Percentiles rank a stretch among this genome's conserved stretches.
phyloP scores from a whole-genome alignment of 805 yeast species.

The Lipomyces kockii region DNA sequence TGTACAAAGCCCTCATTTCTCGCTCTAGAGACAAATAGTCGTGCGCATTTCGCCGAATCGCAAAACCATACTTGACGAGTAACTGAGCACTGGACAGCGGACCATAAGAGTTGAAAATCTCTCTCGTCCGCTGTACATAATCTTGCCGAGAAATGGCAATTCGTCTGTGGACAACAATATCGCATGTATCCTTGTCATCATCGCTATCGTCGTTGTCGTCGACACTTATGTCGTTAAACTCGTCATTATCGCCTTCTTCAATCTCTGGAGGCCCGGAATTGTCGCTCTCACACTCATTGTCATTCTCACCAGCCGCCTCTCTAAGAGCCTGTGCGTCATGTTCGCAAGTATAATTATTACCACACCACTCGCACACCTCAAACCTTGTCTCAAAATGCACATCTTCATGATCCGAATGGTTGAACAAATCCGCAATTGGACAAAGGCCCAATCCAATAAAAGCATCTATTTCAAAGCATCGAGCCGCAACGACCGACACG shows the following conservation, averaged over 20 bases:
- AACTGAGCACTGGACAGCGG: slow-evolving; percentile 67
- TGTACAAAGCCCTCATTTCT: slow-evolving; percentile 14
- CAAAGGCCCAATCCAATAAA: slow-evolving; percentile 77
- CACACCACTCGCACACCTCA: slow-evolving; percentile 58
- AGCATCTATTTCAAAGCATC: slow-evolving; percentile 81
- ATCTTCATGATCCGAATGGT: slow-evolving; percentile 66
- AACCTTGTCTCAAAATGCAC: slow-evolving; percentile 67
- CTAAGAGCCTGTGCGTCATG: slow-evolving; percentile 43
- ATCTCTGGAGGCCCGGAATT: slow-evolving; percentile 34
- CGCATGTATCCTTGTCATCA: slow-evolving; percentile 59
- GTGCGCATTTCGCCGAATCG: slow-evolving; percentile 56
- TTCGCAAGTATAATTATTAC: slow-evolving; percentile 33
- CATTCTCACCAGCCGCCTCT: slow-evolving; percentile 41
- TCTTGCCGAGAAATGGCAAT: slow-evolving; percentile 44
- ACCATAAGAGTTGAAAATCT: slow-evolving; percentile 85
- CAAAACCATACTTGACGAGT: slow-evolving; percentile 80
- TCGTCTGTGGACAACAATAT: slow-evolving; percentile 56
- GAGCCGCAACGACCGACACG: slow-evolving; percentile 66
- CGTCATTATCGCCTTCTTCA: neutral
- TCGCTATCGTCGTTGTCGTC: slow-evolving; percentile 4
- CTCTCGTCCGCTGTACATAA: slow-evolving; percentile 49
- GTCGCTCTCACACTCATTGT: slow-evolving; percentile 40
- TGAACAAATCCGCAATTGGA: slow-evolving; percentile 90
- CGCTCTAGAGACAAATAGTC: slow-evolving; percentile 42
- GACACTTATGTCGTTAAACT: neutral